phyloP scores from a whole-genome alignment of 2,329 filamentous ascomycete genomes.

The Akanthomyces muscarius region DNA sequence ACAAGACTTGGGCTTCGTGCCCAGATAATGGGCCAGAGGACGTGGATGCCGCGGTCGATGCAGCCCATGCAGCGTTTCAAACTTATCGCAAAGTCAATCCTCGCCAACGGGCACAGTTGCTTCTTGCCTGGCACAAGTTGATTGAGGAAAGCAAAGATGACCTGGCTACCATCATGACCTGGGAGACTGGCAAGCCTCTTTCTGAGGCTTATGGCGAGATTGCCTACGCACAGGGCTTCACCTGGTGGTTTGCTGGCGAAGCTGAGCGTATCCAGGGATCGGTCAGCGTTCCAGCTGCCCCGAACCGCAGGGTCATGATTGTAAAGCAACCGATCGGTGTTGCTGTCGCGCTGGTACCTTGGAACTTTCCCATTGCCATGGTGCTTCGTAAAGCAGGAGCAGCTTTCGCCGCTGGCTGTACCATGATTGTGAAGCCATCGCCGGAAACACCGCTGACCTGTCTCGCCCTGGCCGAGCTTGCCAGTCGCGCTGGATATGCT shows the following conservation, averaged over 20 bases:
- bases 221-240: conserved; percentile 51
- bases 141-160: conserved; percentile 35
- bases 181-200: conserved; percentile 56
- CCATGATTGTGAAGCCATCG: conserved; percentile 69
- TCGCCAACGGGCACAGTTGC: conserved; percentile 31
- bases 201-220: conserved; percentile 51
- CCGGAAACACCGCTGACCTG: conserved; percentile 72
- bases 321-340: conserved; percentile 53
- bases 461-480: conserved; percentile 64
- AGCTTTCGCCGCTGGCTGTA: conserved; percentile 68
- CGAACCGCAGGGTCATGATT: conserved; percentile 62
- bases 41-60: conserved; percentile 34
- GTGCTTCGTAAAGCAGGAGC: conserved; percentile 44
- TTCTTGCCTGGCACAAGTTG: conserved; percentile 35
- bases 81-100: conserved; percentile 36
- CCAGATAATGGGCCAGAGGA: conserved; percentile 43
- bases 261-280: conserved; percentile 52
- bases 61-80: conserved; percentile 35
- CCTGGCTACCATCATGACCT: conserved; percentile 36
- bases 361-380: conserved; percentile 60
- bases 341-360: conserved; percentile 33
- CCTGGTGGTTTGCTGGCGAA: conserved; percentile 54
- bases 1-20: conserved; percentile 46
- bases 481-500: conserved; percentile 68
- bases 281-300: conserved; percentile 54